Evolutionary conservation across 73 alveolate genomes (phyloP), one percentile per base, ranked within the genome.

Genomic region (Blepharisma stoltei): DNA sequence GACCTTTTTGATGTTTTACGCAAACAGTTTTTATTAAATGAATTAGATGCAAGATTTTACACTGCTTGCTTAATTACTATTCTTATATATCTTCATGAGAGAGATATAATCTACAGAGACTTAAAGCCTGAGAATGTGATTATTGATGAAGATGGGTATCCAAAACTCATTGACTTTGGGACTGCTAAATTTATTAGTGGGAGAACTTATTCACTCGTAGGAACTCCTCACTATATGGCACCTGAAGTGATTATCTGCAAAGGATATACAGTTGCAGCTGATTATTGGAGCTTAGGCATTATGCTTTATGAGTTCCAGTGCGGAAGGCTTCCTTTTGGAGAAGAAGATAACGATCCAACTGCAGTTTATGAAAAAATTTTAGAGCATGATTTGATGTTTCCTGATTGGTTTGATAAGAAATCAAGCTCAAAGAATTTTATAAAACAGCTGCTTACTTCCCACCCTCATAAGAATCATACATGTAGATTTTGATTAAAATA

Each of bases 91-190:
- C 70, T 90, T 60, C 95, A 90, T 65, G 81, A 81, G 41, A 83
- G 70, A 55, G 76, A 83, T 53, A 80, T 88, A 47, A 76, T 84
- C 21, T 89, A 88, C 70, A 67, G 97, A 37, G 95, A 90, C 88
- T 65, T 90, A 54, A 88, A 88, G 53, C 97, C 97, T 14, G 92
- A 90, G 70, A 90, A 90, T 81, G 79, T 90, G 7, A 83, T 90
- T 90, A 78, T 90, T 78, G 95, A 90, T 81, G 93, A 75, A 9
- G 86, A 90, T 23, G 97, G 97, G 6, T 81, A 84, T 84, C 78
- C 89, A 78, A 90, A 90, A 77, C 87, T 90, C 32, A 88, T 90
- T 18, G 97, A 88, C 83, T 88, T 90, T 77, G 95, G 95, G 7
- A 88, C 95, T 0, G 95, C 94, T 18, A 88, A 90, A 60, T 49